Base-by-base conservation (phyloP, 148 eudicot genomes). In the Diospyros lotus region DNA sequence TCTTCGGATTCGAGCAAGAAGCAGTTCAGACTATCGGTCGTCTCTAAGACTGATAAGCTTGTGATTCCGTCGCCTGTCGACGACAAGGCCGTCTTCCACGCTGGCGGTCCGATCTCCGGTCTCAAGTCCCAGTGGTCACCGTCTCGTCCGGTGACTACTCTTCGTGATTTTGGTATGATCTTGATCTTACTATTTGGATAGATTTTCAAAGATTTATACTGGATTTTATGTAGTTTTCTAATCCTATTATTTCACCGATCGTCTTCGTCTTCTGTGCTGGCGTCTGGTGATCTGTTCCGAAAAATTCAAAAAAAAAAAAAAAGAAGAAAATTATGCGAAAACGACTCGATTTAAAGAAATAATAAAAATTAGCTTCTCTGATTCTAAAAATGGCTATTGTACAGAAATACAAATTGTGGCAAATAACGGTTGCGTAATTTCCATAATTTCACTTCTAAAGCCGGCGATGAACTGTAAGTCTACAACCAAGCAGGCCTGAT, bases 111-210 rank as follows among this genome's bases (percentile, higher is more conserved):
- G 58, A 14, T 61, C 51, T 52, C 68, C 43, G 69, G 17, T 13
- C 51, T 58, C 43, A 76, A 76, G n/a, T 71, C 80, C 48, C 77
- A 76, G 53, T 17, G 73, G 64, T 63, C 80, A 12, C 60, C 80
- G 5, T 54, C 73, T 71, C 69, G 9, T 8, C 70, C 71, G 1
- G 43, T 43, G 9, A 10, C 75, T 4, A 9, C 60, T 64, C 67
- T 68, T 73, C 73, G 53, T 58, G 73, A 77, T 63, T 61, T 52
- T 69, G 85, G 85, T 82, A 82, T 65, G 78, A 55, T 71, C 43
- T 1, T 13, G 15, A 41, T 63, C 44, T 70, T 38, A 8, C 68
- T 15, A 7, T 15, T 43, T n/a, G n/a, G n/a, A n/a, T n/a, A n/a
- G n/a, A n/a, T n/a, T n/a, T n/a, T 28, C 28, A 28, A 28, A 28